Base-by-base conservation (phyloP, 805 yeast species). In the Metschnikowia lachancei region DNA sequence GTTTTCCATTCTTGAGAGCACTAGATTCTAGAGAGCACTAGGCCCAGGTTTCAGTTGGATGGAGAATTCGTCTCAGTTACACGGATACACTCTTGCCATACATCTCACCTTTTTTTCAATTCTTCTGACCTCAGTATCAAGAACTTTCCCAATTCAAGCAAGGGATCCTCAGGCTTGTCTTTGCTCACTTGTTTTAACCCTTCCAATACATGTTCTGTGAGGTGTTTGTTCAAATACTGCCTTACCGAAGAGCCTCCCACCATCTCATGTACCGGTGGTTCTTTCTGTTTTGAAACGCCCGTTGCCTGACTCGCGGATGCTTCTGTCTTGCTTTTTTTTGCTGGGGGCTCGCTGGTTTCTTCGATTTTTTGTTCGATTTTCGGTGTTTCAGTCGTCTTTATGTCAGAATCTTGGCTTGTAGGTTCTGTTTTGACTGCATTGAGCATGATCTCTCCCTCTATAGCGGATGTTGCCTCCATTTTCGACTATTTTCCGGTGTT, bases 231-330 rank as follows among this genome's bases (percentile, higher is more conserved):
- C 47, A 87, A 69, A 72, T 85, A 87, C 54, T 74, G 76, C 52
- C 95, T 75, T 1, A 83, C 74, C 1, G 86, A 80, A 2, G 90
- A 84, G 1, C 94, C 94, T 8, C 88, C 87, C 13, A 81, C 78
- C 20, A 79, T 69, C 48, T 77, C 79, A 31, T 78, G 73, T 12
- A 74, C 61, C 10, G 78, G 72, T 4, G 59, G 56, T 14, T 38
- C 38, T 17, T 26, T 19, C n/a, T 31, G 38, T 12, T 28, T 18
- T 8, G 43, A 43, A 12, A 34, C n/a, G 14, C 8, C 36, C 14
- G 36, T 22, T 1, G 40, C 18, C 13, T 17, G 22, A 11, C 18
- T 28, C 7, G 29, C n/a, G 13, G 34, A 22, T 18, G 36, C n/a
- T 11, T 35, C 48, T 3, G 31, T 35, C 31, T 36, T 45, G 20